phyloP scores from a whole-genome alignment of 2,329 filamentous ascomycete genomes.

The Alternaria hordeiaustralica region DNA sequence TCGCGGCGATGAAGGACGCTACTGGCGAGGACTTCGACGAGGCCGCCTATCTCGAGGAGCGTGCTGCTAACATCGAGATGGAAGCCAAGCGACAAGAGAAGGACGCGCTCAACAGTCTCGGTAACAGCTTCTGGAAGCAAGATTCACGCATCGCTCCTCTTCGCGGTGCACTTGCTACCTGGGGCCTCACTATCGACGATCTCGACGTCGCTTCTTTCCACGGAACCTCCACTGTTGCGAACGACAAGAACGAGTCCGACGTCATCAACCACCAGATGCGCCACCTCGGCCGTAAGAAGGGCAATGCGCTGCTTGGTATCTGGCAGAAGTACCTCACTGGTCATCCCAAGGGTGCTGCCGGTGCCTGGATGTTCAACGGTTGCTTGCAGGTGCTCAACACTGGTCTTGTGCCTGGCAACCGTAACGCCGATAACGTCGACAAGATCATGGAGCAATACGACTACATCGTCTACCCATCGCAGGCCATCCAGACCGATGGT shows the following conservation, averaged over 20 bases:
- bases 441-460: conserved; percentile 97
- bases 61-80: conserved; percentile 82
- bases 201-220: conserved; percentile 97
- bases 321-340: conserved; percentile 99
- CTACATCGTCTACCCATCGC: conserved; percentile 95
- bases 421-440: conserved; percentile 97
- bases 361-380: conserved; percentile 99
- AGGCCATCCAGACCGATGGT: conserved; percentile 94
- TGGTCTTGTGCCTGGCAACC: conserved; percentile 93
- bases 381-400: conserved; percentile 94
- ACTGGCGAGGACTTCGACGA: conserved; percentile 77
- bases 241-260: conserved; percentile 99
- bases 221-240: conserved; percentile 96
- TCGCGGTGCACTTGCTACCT: conserved; percentile 93
- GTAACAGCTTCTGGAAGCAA: conserved; percentile 99
- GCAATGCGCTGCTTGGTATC: conserved; percentile 93
- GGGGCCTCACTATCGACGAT: conserved; percentile 97
- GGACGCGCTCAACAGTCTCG: conserved; percentile 88
- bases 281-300: conserved; percentile 93
- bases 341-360: conserved; percentile 98
- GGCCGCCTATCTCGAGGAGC: conserved; percentile 83
- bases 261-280: conserved; percentile 96
- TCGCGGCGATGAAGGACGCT: conserved; percentile 78
- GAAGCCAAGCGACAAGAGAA: conserved; percentile 91
- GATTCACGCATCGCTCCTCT: conserved; percentile 93